These are phyloP conservation scores for Henckelia pumila DNA, from an alignment of 257 asterid species.

Conservation along the genomic window DNA sequence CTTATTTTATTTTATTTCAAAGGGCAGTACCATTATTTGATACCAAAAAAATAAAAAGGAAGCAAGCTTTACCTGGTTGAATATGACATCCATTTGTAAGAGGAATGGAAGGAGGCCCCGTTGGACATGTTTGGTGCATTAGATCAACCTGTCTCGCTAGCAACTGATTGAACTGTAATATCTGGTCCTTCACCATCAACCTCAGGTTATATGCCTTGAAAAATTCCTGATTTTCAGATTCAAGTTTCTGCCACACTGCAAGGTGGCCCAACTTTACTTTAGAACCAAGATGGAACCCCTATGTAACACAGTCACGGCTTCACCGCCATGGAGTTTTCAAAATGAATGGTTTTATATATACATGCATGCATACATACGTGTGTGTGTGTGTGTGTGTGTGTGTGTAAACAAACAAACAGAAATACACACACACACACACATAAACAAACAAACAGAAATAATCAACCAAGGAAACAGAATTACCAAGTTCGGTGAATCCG, in stretches of 20 bases:
- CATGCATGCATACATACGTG: too few relatives aligned
- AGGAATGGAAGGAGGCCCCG: conserved; percentile 47
- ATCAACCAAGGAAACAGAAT: not conserved
- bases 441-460: not conserved
- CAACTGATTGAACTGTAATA: conserved; percentile 65
- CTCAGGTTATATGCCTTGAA: conserved; percentile 78
- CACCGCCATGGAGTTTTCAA: not conserved
- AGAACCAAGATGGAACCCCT: not conserved
- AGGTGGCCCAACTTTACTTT: conserved; percentile 24
- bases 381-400: too few relatives aligned
- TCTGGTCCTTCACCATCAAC: conserved; percentile 83
- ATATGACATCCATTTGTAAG: conserved; percentile 62
- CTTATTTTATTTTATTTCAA: too few relatives aligned
- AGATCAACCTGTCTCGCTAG: conserved; percentile 79
- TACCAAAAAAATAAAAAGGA: conserved; percentile 7
- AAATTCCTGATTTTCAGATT: conserved; percentile 78
- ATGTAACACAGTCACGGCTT: not conserved
- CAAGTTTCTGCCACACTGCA: conserved; percentile 98
- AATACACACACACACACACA: too few relatives aligned
- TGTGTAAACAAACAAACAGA: too few relatives aligned
- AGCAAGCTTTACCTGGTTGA: conserved; percentile 52
- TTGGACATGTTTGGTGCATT: conserved; percentile 48
- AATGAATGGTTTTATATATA: not conserved
- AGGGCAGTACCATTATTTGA: not conserved
- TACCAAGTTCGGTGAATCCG: conserved; percentile 93